Conservation (phyloP, 768 basidiomycete species). For the Exidia glandulosa region DNA sequence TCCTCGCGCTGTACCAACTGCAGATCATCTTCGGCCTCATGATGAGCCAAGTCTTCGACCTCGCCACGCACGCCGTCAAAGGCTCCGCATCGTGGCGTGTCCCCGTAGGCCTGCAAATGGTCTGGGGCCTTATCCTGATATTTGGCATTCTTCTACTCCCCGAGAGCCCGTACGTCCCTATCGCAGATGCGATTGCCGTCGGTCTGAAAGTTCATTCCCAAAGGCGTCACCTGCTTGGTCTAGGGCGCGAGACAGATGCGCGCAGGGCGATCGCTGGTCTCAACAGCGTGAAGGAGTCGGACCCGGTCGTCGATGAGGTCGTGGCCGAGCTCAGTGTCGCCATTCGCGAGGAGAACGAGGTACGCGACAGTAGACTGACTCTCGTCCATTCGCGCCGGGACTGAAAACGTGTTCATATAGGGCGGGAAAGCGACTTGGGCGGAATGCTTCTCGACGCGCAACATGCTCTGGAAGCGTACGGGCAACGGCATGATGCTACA, state of each 20-base stretch:
- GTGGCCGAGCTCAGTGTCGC: conserved; percentile 55
- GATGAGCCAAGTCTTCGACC: conserved; percentile 59
- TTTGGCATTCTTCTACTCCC: conserved; percentile 67
- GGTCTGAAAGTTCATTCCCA: background rate
- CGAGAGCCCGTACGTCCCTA: conserved; percentile 58
- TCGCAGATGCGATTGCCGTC: background rate
- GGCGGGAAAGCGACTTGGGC: conserved; percentile 71
- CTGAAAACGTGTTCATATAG: too few relatives aligned
- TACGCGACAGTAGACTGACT: too few relatives aligned
- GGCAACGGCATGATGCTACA: conserved; percentile 75
- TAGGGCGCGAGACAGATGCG: conserved; percentile 40
- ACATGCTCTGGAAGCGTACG: conserved; percentile 63
- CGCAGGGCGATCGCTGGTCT: conserved; percentile 51
- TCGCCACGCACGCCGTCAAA: conserved; percentile 45
- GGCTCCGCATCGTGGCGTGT: conserved; percentile 58
- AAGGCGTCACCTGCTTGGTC: conserved; percentile 65
- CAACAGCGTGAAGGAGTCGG: conserved; percentile 50
- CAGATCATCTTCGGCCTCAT: conserved; percentile 48
- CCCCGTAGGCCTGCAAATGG: conserved; percentile 54
- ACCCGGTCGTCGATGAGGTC: conserved; percentile 45
- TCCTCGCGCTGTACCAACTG: conserved; percentile 63
- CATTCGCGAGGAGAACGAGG: conserved; percentile 63
- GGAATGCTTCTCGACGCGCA: conserved; percentile 64
- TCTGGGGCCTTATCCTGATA: conserved; percentile 56
- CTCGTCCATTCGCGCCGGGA: too few relatives aligned